Evolutionary conservation across 1,284 basidiomycete genomes (phyloP).

Genomic region (Microbotryum silenes-acaulis): DNA sequence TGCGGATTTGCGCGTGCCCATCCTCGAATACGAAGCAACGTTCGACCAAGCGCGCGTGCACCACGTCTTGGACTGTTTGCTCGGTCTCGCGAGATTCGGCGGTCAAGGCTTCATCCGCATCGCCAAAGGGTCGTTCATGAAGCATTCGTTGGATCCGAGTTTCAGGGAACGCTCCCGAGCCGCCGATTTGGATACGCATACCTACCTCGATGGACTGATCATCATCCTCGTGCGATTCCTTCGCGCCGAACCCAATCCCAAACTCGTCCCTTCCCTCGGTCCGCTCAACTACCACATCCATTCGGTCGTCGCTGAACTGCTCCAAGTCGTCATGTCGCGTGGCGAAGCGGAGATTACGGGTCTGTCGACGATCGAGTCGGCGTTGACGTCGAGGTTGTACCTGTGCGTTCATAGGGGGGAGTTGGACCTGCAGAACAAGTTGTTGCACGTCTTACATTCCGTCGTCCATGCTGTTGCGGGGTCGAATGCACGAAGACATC

Average conservation of each 20-base stretch:
- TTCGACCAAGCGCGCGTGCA: constrained; percentile 68
- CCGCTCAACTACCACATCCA: constrained; percentile 61
- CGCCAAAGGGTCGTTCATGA: constrained; percentile 54
- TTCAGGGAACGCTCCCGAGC: constrained; percentile 49
- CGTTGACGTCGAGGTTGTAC: constrained; percentile 67
- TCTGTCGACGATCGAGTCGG: constrained; percentile 59
- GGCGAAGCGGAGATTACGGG: constrained; percentile 60
- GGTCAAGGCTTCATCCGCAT: constrained; percentile 75
- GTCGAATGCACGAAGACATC: constrained; percentile 2
- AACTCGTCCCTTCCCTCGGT: constrained; percentile 50
- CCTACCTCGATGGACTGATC: constrained; percentile 65
- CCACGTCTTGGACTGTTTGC: constrained; percentile 60
- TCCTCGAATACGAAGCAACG: constrained; percentile 59
- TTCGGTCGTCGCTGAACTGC: constrained; percentile 64
- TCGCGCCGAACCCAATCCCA: constrained; percentile 59
- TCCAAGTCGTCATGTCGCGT: constrained; percentile 71
- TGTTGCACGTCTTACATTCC: constrained; percentile 83
- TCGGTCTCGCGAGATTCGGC: constrained; percentile 73
- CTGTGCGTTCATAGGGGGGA: constrained; percentile 59
- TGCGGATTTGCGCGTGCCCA: constrained; percentile 57
- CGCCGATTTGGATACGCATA: constrained; percentile 41
- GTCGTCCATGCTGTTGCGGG: constrained; percentile 47
- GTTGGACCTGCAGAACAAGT: constrained; percentile 81
- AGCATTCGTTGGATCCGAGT: constrained; percentile 54
- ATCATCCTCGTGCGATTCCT: constrained; percentile 64